Conservation (phyloP, 2,329 filamentous ascomycete genomes). For the Pseudopyricularia cyperi region DNA sequence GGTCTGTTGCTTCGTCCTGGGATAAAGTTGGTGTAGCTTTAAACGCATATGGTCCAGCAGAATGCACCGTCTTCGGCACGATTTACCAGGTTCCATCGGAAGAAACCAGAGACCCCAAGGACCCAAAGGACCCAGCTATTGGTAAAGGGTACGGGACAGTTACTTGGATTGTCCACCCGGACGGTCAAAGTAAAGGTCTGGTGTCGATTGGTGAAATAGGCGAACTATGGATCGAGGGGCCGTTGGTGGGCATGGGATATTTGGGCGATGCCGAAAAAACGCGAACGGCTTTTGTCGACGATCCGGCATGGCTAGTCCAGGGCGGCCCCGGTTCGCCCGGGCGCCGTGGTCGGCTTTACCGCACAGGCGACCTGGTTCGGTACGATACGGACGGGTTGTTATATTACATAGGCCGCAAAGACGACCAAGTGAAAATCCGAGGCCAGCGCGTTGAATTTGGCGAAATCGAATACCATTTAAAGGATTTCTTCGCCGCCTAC, state of each 20-base stretch:
- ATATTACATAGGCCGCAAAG: neutral
- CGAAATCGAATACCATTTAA: constrained; percentile 3
- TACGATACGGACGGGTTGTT: neutral
- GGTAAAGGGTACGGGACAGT: neutral
- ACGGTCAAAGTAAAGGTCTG: neutral
- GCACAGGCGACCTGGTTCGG: constrained; percentile 5
- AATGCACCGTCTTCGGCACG: neutral
- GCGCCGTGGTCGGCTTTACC: constrained; percentile 4
- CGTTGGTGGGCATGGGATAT: neutral
- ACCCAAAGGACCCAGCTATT: neutral
- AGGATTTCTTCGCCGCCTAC: neutral
- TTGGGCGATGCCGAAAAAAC: neutral
- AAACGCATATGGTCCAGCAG: neutral
- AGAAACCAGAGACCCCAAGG: no score
- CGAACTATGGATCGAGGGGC: neutral
- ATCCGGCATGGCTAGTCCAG: neutral
- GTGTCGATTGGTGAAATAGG: no score
- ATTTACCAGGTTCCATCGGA: neutral
- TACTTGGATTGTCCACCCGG: neutral
- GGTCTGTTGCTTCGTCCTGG: neutral
- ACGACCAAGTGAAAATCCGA: neutral
- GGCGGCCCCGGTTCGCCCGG: neutral
- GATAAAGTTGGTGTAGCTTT: neutral
- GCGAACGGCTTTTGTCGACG: neutral
- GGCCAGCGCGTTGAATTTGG: constrained; percentile 1